phyloP scores from a whole-genome alignment of 2,329 filamentous ascomycete species.

The Myrmaecium sp. region DNA sequence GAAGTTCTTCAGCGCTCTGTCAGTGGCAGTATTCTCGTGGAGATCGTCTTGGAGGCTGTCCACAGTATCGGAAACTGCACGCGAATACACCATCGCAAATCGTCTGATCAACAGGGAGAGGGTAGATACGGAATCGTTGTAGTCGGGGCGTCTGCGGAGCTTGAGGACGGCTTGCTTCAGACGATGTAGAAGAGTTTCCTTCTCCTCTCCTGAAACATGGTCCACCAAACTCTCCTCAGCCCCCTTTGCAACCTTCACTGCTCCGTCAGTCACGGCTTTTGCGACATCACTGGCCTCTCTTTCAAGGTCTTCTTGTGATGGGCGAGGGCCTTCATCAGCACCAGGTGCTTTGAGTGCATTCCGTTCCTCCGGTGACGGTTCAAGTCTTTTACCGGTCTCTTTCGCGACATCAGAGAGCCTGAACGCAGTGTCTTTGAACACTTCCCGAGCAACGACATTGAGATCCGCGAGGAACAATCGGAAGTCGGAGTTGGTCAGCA shows the following conservation, averaged over 20 bases:
- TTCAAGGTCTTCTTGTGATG: constrained; percentile 45
- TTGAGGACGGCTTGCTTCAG: constrained; percentile 61
- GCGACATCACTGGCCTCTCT: constrained; percentile 26
- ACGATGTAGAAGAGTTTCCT: constrained; percentile 53
- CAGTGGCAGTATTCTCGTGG: constrained; percentile 54
- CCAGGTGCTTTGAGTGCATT: constrained; percentile 35
- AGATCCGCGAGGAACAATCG: constrained; percentile 71
- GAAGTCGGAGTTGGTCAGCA: constrained; percentile 82
- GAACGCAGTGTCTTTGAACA: constrained; percentile 75
- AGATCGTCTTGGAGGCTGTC: constrained; percentile 53
- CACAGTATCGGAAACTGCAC: constrained; percentile 49
- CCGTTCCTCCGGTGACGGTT: constrained; percentile 47
- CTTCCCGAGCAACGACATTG: constrained; percentile 59
- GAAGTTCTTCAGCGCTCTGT: constrained; percentile 60
- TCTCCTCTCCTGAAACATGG: constrained; percentile 56
- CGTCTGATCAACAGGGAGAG: constrained; percentile 58
- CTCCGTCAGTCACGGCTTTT: constrained; percentile 28
- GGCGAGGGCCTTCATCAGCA: constrained; percentile 33
- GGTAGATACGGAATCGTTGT: constrained; percentile 70
- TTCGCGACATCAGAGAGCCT: constrained; percentile 61
- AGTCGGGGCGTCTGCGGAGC: constrained; percentile 61
- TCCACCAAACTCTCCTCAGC: constrained; percentile 55
- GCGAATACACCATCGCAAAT: constrained; percentile 64
- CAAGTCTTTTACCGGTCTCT: constrained; percentile 54
- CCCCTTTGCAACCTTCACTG: constrained; percentile 32